Evolutionary conservation across 805 yeast genomes (phyloP).

Genomic region (Saccharomycopsis microspora): DNA sequence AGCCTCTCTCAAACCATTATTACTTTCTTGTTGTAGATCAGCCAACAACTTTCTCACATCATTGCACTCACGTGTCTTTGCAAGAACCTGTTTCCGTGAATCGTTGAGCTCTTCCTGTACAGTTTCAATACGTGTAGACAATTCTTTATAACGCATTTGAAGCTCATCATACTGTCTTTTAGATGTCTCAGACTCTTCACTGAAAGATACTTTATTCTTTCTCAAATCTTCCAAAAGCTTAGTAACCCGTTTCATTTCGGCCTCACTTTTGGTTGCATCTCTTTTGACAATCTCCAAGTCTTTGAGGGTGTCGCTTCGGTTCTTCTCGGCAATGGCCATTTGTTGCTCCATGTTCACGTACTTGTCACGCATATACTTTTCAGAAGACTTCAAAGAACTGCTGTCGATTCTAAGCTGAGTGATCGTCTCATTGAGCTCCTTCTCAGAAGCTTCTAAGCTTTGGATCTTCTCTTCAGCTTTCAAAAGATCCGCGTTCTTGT

Average conservation of each 20-base stretch:
- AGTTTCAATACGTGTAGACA: constrained; percentile 45
- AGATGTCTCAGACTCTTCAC: constrained; percentile 34
- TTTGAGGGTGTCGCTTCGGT: constrained; percentile 21
- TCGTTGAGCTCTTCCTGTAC: constrained; percentile 80
- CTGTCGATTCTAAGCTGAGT: constrained; percentile 30
- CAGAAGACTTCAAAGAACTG: constrained; percentile 28
- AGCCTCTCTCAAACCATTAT: constrained; percentile 40
- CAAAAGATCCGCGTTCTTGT: constrained; percentile 31
- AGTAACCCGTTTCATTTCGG: constrained; percentile 18
- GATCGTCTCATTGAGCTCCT: constrained; percentile 27
- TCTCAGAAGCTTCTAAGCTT: constrained; percentile 28
- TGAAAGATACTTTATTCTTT: constrained; percentile 28
- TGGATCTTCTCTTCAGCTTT: constrained; percentile 28
- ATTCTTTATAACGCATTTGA: constrained; percentile 54
- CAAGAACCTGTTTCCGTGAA: constrained; percentile 59
- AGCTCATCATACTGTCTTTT: constrained; percentile 68
- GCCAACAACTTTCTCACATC: constrained; percentile 57
- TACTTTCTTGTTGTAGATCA: constrained; percentile 55
- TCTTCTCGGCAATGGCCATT: constrained; percentile 28
- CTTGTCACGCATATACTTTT: constrained; percentile 25
- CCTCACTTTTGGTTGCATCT: constrained; percentile 26
- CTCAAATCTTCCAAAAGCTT: constrained; percentile 31
- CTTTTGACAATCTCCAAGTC: constrained; percentile 23
- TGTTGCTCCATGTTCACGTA: constrained; percentile 22
- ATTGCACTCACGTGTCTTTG: constrained; percentile 67